These are phyloP conservation scores for Suhomyces bribrorum DNA, from an alignment of 1,139 yeast genomes.

Conservation along the genomic window DNA sequence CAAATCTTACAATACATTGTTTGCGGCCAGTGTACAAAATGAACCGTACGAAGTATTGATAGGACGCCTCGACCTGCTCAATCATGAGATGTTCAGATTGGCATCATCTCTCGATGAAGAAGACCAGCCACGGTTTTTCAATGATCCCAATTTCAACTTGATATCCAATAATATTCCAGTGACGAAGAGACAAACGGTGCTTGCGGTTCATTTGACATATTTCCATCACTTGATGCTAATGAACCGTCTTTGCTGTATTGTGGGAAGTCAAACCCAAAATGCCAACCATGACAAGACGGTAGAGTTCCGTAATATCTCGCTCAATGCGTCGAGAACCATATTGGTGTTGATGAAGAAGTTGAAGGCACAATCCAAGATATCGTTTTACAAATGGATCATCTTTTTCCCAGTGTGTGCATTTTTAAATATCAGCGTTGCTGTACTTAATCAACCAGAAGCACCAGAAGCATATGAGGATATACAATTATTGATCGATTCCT, in stretches of 20 bases:
- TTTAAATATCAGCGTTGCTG: slow-evolving; percentile 31
- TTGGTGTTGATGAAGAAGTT: slow-evolving; percentile 26
- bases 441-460: slow-evolving; percentile 33
- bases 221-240: slow-evolving; percentile 39
- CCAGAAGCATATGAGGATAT: slow-evolving; percentile 33
- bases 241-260: slow-evolving; percentile 30
- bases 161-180: slow-evolving; percentile 1
- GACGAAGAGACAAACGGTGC: slow-evolving; percentile 18
- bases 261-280: slow-evolving; percentile 10
- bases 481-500: slow-evolving; percentile 30
- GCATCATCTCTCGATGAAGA: slow-evolving; percentile 14
- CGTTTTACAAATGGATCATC: slow-evolving; percentile 36
- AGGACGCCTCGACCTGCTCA: slow-evolving; percentile 13
- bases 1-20: slow-evolving; percentile 30
- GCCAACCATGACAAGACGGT: slow-evolving; percentile 14
- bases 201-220: slow-evolving; percentile 30
- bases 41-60: slow-evolving; percentile 12
- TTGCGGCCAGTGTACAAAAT: slow-evolving; percentile 28
- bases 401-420: slow-evolving; percentile 39
- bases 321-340: slow-evolving; percentile 40
- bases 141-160: slow-evolving; percentile 18
- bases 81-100: slow-evolving; percentile 18
- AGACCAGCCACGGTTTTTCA: slow-evolving; percentile 16
- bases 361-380: slow-evolving; percentile 20
- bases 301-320: slow-evolving; percentile 27